Evolutionary conservation across 495 filamentous ascomycete genomes (phyloP).

Genomic region (Annulohypoxylon bovei): DNA sequence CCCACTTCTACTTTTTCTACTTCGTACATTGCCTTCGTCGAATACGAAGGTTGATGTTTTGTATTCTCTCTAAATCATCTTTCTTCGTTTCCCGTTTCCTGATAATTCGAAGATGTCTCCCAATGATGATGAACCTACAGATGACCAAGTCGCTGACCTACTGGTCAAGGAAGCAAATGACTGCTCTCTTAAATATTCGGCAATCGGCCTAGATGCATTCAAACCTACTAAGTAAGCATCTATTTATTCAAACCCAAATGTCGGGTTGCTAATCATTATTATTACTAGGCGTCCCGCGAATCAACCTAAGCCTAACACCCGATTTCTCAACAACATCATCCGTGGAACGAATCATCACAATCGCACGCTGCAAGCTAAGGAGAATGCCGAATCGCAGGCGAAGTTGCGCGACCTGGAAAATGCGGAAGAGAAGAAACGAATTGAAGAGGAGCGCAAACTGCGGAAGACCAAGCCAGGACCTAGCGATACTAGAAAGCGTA

Average conservation of each 20-base stretch:
- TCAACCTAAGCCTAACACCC: slow-evolving; percentile 89
- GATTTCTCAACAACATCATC: slow-evolving; percentile 89
- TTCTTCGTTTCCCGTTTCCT: background rate
- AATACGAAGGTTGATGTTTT: background rate
- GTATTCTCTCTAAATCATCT: background rate
- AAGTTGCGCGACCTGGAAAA: slow-evolving; percentile 58
- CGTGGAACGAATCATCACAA: slow-evolving; percentile 91
- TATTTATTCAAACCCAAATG: background rate
- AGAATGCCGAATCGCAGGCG: slow-evolving; percentile 67
- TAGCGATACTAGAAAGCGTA: slow-evolving; percentile 59
- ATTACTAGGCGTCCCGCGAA: slow-evolving; percentile 58
- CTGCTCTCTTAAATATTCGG: slow-evolving; percentile 73
- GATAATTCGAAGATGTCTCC: slow-evolving; percentile 43
- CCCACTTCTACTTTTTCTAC: background rate
- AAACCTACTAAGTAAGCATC: slow-evolving; percentile 67
- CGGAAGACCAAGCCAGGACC: slow-evolving; percentile 51
- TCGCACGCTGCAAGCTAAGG: slow-evolving; percentile 82
- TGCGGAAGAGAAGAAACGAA: slow-evolving; percentile 52
- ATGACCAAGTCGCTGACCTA: slow-evolving; percentile 79
- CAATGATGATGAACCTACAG: slow-evolving; percentile 62
- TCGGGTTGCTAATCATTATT: slow-evolving; percentile 33
- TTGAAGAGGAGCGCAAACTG: slow-evolving; percentile 51
- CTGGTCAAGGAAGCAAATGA: slow-evolving; percentile 78
- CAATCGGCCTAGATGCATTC: slow-evolving; percentile 76
- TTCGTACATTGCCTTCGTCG: too few relatives aligned